Conservation (phyloP, 805 yeast species). For the Candida sonorensis region DNA sequence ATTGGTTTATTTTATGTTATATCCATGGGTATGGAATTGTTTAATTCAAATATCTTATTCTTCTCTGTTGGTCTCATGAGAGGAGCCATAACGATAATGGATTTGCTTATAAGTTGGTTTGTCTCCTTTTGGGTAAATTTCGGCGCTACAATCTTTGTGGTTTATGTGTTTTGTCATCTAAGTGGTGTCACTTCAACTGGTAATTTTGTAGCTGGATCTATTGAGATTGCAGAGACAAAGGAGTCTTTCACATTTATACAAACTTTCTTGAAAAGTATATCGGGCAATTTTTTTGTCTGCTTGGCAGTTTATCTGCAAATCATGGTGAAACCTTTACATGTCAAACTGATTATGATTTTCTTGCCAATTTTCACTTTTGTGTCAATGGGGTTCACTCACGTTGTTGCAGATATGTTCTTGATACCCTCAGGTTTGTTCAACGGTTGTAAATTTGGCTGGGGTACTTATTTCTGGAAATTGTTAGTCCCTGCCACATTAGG, state of each 20-base stretch:
- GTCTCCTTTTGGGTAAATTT: constrained; percentile 64
- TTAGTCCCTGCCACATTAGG: constrained; percentile 69
- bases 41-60: constrained; percentile 67
- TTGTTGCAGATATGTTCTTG: constrained; percentile 76
- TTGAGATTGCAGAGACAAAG: constrained; percentile 38
- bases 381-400: constrained; percentile 71
- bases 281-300: constrained; percentile 73
- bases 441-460: constrained; percentile 58
- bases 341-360: constrained; percentile 54
- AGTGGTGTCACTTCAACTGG: constrained; percentile 42
- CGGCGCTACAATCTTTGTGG: constrained; percentile 57
- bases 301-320: constrained; percentile 71
- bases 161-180: constrained; percentile 54
- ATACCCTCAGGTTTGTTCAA: constrained; percentile 62
- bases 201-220: constrained; percentile 40
- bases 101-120: constrained; percentile 56
- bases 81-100: constrained; percentile 62
- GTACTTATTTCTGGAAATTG: constrained; percentile 63
- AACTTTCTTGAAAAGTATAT: constrained; percentile 62
- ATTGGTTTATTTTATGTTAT: constrained; percentile 73
- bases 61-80: constrained; percentile 63
- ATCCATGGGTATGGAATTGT: constrained; percentile 67
- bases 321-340: constrained; percentile 75
- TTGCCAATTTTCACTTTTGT: constrained; percentile 75
- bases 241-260: constrained; percentile 44